phyloP scores from a whole-genome alignment of 768 basidiomycete species.

The Candolleomyces eurysporus region DNA sequence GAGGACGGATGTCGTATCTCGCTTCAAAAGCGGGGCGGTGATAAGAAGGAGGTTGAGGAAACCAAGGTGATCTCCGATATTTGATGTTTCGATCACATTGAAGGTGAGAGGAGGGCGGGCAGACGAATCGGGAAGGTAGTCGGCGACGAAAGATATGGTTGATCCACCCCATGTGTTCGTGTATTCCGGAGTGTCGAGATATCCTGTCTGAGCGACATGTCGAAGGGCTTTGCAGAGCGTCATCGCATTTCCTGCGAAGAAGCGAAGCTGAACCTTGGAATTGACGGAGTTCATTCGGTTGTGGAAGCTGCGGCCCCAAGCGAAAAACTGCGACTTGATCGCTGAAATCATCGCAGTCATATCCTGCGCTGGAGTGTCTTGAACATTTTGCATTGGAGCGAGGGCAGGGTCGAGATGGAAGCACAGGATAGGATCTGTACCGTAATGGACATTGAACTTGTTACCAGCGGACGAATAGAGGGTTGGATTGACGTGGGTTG shows the following conservation, averaged over 20 bases:
- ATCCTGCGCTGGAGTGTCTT: constrained; percentile 7
- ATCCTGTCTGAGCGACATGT: constrained; percentile 13
- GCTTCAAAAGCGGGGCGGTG: constrained; percentile 35
- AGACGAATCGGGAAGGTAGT: constrained; percentile 22
- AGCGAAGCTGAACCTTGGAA: constrained; percentile 28
- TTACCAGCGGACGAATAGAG: constrained; percentile 40
- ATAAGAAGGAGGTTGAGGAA: constrained; percentile 42
- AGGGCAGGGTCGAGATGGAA: constrained; percentile 40
- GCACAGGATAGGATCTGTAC: constrained; percentile 36
- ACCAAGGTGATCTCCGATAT: constrained; percentile 47
- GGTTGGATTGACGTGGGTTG: constrained; percentile 42
- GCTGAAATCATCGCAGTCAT: constrained; percentile 23
- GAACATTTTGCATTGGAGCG: constrained; percentile 16
- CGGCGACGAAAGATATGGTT: constrained; percentile 27
- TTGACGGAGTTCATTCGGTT: constrained; percentile 4
- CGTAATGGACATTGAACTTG: constrained; percentile 42
- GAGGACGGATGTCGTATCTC: constrained; percentile 28
- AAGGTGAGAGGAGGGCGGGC: constrained; percentile 33
- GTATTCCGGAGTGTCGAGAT: constrained; percentile 27
- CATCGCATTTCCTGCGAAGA: constrained; percentile 40
- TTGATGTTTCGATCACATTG: constrained; percentile 50
- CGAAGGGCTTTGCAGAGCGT: constrained; percentile 37
- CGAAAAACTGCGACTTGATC: constrained; percentile 32
- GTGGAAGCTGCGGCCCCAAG: constrained; percentile 31
- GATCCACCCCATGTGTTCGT: constrained; percentile 32